phyloP scores from a whole-genome alignment of 257 asterid genomes.

The Ajuga chamaepitys region DNA sequence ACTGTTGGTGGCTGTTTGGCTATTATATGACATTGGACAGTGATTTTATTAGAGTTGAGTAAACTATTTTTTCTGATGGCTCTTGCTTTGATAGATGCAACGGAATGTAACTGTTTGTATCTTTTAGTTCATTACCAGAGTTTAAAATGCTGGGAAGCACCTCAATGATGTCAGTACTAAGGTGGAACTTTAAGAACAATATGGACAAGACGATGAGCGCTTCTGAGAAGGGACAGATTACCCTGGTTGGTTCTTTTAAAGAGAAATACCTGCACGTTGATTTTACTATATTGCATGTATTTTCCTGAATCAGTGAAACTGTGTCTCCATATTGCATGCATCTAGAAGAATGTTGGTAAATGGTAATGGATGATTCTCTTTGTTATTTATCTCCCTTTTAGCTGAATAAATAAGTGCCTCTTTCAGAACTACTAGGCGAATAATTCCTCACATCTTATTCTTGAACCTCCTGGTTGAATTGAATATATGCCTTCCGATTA shows the following conservation, averaged over 20 bases:
- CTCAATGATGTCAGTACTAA: slow-evolving; percentile 56
- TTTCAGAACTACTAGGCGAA: neutral
- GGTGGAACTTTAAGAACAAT: slow-evolving; percentile 78
- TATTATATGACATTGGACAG: neutral
- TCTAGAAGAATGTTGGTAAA: slow-evolving; percentile 5
- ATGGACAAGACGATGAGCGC: slow-evolving; percentile 81
- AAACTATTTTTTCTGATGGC: neutral
- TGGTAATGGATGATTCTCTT: too few species aligned
- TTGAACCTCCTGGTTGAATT: neutral
- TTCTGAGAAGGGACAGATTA: slow-evolving; percentile 62
- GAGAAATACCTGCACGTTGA: neutral
- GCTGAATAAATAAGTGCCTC: slow-evolving; percentile 1
- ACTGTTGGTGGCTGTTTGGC: neutral
- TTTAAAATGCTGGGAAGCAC: slow-evolving; percentile 53
- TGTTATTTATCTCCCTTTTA: neutral
- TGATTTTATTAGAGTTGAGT: neutral
- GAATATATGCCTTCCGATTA: neutral
- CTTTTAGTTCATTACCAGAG: slow-evolving; percentile 71
- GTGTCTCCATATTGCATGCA: neutral
- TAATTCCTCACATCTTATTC: neutral
- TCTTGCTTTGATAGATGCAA: slow-evolving; percentile 12
- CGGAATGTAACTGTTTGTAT: slow-evolving; percentile 3
- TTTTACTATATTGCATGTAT: slow-evolving; percentile 9
- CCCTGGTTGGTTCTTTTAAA: slow-evolving; percentile 54
- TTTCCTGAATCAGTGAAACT: slow-evolving; percentile 11